Evolutionary conservation across 768 basidiomycete species (phyloP), one percentile per base, ranked within the genome.

Genomic region (Daedaleopsis nitida): DNA sequence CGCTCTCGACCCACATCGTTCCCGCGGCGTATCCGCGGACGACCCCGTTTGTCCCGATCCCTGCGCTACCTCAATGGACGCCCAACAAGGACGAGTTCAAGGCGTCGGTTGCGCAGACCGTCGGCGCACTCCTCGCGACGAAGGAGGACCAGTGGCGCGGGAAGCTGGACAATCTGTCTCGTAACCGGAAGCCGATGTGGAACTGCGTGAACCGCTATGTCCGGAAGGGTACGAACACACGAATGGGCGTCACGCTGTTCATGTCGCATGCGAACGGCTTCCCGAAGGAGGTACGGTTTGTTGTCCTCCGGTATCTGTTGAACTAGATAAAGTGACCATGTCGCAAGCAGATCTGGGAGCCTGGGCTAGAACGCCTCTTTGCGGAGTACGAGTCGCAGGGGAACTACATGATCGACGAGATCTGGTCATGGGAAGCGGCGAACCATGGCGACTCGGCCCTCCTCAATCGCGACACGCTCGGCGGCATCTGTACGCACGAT

Each of bases 231-330:
- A 49, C 72, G 9, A 19, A 52, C 16, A 12, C 12, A n/a, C 10
- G 39, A 8, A 52, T 13, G 11, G 84, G 88, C 0, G 54, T 91
- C 11, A 96, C 92, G 0, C 73, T 96, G 54, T 82, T 95, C 63
- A 77, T 91, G 50, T 83, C 85, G 4, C 94, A 96, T 71, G 92
- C 92, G 2, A 96, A 92, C 72, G 94, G 95, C 1, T 89, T 96
- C 66, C 85, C 84, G 50, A 96, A 95, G 72, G 93, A 96, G 85
- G 91, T 86, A 55, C 51, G 44, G 52, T 19, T 32, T n/a, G 3
- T 5, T 19, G 1, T 17, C 16, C 10, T 38, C 37, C 9, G 13
- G 19, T 17, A 43, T 23, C 11, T 55, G 4, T 38, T 17, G n/a
- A 43, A 23, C 19, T 57, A 38, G 24, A n/a, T 12, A 16, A 2